Base-by-base conservation (phyloP, 306 rosid species). In the Dryas drummondii region DNA sequence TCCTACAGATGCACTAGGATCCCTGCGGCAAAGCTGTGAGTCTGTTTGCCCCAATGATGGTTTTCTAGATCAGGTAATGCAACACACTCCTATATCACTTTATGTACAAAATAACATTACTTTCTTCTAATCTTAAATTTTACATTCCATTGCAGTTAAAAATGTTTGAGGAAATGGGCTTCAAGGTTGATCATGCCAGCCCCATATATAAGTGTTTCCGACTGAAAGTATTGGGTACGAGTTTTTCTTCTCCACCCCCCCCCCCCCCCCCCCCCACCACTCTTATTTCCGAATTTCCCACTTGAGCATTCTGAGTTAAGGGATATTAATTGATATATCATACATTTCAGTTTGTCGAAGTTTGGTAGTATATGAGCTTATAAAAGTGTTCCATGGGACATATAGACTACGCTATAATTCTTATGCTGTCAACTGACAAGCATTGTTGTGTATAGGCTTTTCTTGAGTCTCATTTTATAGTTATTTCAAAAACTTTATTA, bases 1-100 rank as follows among this genome's bases (percentile, higher is more conserved):
- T 49, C 70, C 73, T 81, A 79, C 87, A 94, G 98, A 88, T 85
- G 97, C 99, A 49, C 89, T 94, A 81, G 90, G 71, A 74, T 94
- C 97, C 44, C 78, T 94, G 75, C 82, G 81, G 79, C 83, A 90
- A 74, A 87, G 93, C 86, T 88, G 91, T 71, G 93, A 85, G 75
- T 80, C 67, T 82, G 99, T 94, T 79, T 92, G 97, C 79, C 99
- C 99, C 66, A 94, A 94, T 82, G 99, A 94, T 73, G 99, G 97
- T 48, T 94, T 94, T 85, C 78, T 90, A 66, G 94, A 90, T 71
- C 97, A 94, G 97, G 98, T 91, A 72, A 74, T 72, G 56, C 80
- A 42, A 71, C 72, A 70, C 68, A 51, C 65, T 80, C 7, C 61
- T 70, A 44, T 50, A 72, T 26, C 52, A 60, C 54, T 17, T 79